These are phyloP conservation scores for Pichia sp. DNA, from an alignment of 1,139 yeast species.

Conservation along the genomic window DNA sequence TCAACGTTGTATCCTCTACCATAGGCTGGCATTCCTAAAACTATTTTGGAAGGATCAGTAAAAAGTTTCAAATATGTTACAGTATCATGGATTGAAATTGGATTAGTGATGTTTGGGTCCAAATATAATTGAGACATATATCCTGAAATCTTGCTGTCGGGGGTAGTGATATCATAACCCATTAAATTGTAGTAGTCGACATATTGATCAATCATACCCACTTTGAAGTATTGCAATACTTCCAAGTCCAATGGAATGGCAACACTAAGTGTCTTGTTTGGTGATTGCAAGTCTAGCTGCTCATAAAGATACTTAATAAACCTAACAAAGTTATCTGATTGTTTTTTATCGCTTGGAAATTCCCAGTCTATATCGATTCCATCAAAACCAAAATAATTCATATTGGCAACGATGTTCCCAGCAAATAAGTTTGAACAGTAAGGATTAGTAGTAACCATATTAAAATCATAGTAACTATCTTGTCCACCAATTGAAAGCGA, in stretches of 20 bases:
- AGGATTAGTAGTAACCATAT: conserved; percentile 40
- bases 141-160: conserved; percentile 63
- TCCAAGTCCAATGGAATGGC: conserved; percentile 75
- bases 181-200: conserved; percentile 79
- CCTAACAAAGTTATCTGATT: not conserved
- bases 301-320: not conserved
- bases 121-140: conserved; percentile 69
- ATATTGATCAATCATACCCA: conserved; percentile 53
- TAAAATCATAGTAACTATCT: conserved; percentile 60
- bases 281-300: conserved; percentile 6
- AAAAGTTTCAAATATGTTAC: conserved; percentile 41
- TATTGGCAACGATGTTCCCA: conserved; percentile 43
- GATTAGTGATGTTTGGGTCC: conserved; percentile 24
- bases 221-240: conserved; percentile 41
- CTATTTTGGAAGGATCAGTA: conserved; percentile 42
- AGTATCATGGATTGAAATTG: conserved; percentile 47
- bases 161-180: conserved; percentile 87
- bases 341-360: conserved; percentile 52
- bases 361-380: conserved; percentile 98
- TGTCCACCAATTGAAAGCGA: conserved; percentile 89
- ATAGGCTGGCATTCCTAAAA: conserved; percentile 86
- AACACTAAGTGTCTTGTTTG: conserved; percentile 48
- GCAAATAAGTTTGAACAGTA: conserved; percentile 48
- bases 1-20: conserved; percentile 66
- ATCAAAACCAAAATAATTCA: conserved; percentile 66